Evolutionary conservation across 768 basidiomycete species (phyloP).

Genomic region (Tricholoma furcatifolium): DNA sequence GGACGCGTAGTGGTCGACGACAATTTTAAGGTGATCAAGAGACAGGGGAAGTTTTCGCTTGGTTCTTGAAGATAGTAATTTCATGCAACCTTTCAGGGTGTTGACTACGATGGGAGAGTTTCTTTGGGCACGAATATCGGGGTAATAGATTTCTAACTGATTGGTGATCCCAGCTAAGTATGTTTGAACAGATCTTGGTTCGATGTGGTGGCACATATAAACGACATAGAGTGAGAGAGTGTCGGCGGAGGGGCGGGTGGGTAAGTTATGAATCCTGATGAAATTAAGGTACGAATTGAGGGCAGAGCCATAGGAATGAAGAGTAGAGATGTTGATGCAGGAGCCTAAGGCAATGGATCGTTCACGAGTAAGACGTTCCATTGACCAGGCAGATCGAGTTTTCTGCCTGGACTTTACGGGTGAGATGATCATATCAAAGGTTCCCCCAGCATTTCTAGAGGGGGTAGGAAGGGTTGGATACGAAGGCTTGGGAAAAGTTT

Average conservation of each 20-base stretch:
- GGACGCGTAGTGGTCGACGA: not conserved
- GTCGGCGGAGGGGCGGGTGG: not conserved
- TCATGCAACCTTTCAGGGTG: not conserved
- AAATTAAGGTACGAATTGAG: not conserved
- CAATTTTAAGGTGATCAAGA: too few relatives aligned
- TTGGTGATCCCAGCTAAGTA: too few relatives aligned
- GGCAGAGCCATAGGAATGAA: not conserved
- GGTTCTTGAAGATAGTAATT: not conserved
- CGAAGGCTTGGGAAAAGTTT: not conserved
- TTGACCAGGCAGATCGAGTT: not conserved
- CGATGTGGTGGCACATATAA: too few relatives aligned
- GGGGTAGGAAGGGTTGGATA: too few relatives aligned
- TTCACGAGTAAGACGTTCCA: too few relatives aligned
- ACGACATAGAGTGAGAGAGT: too few relatives aligned
- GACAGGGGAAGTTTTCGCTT: too few relatives aligned
- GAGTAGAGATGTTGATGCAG: not conserved
- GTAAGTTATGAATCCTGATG: not conserved
- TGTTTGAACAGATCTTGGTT: too few relatives aligned
- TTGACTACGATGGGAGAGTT: too few relatives aligned
- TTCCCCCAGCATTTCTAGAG: slow-evolving; percentile 7
- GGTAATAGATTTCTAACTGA: not conserved
- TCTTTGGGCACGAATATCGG: too few relatives aligned
- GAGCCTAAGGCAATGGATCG: too few relatives aligned
- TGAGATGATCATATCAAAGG: too few relatives aligned
- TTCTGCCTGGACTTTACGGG: not conserved